Conservation (phyloP, 2,329 filamentous ascomycete species). For the Fusarium pseudocircinatum region DNA sequence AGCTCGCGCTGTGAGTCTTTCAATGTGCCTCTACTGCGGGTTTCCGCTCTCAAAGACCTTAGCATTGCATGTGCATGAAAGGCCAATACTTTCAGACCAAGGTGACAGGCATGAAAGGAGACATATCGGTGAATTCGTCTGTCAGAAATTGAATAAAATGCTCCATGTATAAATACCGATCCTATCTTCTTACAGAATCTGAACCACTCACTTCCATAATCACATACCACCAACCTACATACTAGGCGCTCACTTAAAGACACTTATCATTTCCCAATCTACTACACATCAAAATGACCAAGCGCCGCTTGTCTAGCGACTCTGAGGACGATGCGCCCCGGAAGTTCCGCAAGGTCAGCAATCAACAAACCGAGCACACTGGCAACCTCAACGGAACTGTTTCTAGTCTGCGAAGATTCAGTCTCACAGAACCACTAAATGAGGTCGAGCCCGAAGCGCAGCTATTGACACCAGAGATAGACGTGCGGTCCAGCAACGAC, state of each 20-base stretch:
- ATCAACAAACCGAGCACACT: not conserved
- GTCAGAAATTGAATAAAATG: not conserved
- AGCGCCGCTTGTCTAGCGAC: not conserved
- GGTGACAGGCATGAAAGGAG: not conserved
- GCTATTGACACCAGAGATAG: not conserved
- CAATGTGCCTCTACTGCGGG: not conserved
- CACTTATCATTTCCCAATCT: too few species aligned
- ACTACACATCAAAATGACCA: not conserved
- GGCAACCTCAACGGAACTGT: not conserved
- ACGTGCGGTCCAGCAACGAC: not conserved
- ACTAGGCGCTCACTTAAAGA: not conserved
- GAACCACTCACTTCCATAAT: not conserved
- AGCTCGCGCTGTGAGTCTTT: not conserved
- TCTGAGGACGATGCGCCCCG: not conserved
- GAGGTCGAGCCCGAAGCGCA: not conserved
- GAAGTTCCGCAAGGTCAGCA: not conserved
- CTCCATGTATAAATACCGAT: not conserved
- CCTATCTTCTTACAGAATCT: not conserved
- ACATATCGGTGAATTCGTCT: rapidly evolving
- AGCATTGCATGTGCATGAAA: not conserved
- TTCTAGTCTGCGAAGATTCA: not conserved
- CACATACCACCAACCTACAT: not conserved
- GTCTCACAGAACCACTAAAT: not conserved
- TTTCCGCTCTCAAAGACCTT: not conserved
- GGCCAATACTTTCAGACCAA: not conserved